Percentiles rank a stretch among this genome's conserved stretches.
Evolutionary conservation across 2,329 filamentous ascomycete species (phyloP).

Genomic region (Gnomoniopsis sp.): DNA sequence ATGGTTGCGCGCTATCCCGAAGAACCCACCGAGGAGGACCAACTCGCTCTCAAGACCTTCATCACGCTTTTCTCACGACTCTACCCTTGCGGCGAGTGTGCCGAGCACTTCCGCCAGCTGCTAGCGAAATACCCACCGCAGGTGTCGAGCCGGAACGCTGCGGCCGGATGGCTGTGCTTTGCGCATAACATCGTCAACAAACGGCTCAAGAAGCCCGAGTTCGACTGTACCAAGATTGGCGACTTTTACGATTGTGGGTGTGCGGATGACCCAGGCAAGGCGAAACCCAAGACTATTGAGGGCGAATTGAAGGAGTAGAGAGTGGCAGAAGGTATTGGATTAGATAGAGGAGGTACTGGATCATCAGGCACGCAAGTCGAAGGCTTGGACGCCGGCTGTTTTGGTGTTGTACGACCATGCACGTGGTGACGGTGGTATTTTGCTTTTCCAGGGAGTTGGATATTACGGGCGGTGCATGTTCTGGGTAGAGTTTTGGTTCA

Average conservation of each 20-base stretch:
- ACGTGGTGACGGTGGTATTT: too few relatives aligned
- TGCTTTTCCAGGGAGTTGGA: too few relatives aligned
- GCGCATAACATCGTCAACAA: constrained; percentile 67
- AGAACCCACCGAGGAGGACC: constrained; percentile 59
- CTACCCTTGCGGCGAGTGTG: constrained; percentile 69
- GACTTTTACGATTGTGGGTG: constrained; percentile 72
- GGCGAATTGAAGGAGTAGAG: constrained; percentile 17
- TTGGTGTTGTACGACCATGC: neutral
- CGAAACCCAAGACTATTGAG: constrained; percentile 31
- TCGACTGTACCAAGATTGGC: constrained; percentile 65
- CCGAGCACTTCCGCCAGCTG: constrained; percentile 62
- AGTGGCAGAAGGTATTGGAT: constrained; percentile 18
- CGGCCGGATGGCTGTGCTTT: constrained; percentile 66
- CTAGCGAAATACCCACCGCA: constrained; percentile 63
- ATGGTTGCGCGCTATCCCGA: constrained; percentile 70
- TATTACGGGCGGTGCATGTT: too few relatives aligned
- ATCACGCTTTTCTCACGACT: constrained; percentile 65
- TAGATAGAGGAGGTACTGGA: constrained; percentile 23
- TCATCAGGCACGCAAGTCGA: neutral
- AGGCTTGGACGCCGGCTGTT: neutral
- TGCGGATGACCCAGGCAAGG: constrained; percentile 55
- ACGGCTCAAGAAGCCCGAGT: constrained; percentile 57
- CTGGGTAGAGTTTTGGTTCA: too few relatives aligned
- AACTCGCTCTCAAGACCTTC: constrained; percentile 60
- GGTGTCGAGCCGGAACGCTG: constrained; percentile 59